Base-by-base conservation (phyloP, 495 filamentous ascomycete genomes). In the Aspergillus conjunctus region DNA sequence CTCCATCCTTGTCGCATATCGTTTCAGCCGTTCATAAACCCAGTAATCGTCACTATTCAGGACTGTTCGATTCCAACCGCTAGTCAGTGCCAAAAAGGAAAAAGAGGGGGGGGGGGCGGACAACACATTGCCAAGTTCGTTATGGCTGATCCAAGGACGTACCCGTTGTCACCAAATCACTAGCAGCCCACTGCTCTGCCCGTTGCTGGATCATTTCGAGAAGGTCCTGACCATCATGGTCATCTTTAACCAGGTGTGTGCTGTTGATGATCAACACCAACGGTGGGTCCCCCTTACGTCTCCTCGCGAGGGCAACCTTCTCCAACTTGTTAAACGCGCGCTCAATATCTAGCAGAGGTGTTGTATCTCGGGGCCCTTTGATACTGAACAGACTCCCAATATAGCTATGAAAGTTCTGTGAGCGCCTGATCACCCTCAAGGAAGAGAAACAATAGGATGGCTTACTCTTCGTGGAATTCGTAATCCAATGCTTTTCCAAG, bases 21-120 rank as follows among this genome's bases (percentile, higher is more conserved):
- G 86, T 77, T 97, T 97, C 51, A 98, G 72, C 20, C 91, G 82
- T 71, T 98, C 94, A 66, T 97, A 98, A 0, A 98, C 88, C 94
- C 94, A 98, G 71, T 97, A 98, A 66, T 97, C 93, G 66, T 98
- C 94, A 58, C 85, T 90, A 71, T 96, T 97, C 65, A 98, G 87
- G 7, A 98, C 85, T 80, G 17, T 62, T 63, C 4, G 15, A 12
- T 18, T 54, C 26, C 3, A 6, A 9, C 14, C 9, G 21, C 14
- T 34, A 15, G 8, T 32, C 30, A 37, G 50, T 39, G 44, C 31
- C 11, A 21, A 10, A 39, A 54, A 45, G n/a, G n/a, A n/a, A n/a
- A n/a, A n/a, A n/a, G n/a, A n/a, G n/a, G n/a, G n/a, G n/a, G n/a
- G n/a, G n/a, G n/a, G n/a, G n/a, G n/a, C 2, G n/a, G 26, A 26